Percentiles rank a stretch among this genome's conserved stretches.
phyloP scores from a whole-genome alignment of 2,329 filamentous ascomycete genomes.

The Epichloe sylvatica region DNA sequence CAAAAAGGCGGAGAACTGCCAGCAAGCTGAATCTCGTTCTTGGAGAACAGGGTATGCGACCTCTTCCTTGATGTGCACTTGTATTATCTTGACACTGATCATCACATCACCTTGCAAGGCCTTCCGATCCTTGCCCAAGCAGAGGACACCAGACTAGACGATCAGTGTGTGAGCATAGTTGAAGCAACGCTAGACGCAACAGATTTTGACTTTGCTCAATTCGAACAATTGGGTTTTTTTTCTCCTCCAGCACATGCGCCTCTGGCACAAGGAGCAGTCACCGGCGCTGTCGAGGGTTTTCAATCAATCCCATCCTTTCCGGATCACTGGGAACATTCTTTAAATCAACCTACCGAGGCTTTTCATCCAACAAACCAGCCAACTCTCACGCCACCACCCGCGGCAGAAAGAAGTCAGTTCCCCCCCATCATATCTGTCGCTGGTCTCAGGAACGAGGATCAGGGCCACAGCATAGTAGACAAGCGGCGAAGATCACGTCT shows the following conservation, averaged over 20 bases:
- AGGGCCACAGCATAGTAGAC: constrained; percentile 5
- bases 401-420: background rate
- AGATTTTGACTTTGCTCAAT: constrained; percentile 21
- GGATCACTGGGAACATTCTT: constrained; percentile 13
- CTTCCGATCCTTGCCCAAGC: constrained; percentile 15
- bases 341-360: constrained; percentile 5
- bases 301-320: constrained; percentile 10
- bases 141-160: constrained; percentile 12
- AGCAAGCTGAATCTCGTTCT: constrained; percentile 19
- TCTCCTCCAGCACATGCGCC: constrained; percentile 10
- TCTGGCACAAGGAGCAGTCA: constrained; percentile 17
- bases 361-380: constrained; percentile 2
- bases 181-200: constrained; percentile 17
- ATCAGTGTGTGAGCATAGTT: constrained; percentile 16
- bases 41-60: constrained; percentile 23
- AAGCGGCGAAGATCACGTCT: constrained; percentile 13
- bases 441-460: background rate
- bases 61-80: background rate
- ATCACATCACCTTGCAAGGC: constrained; percentile 5
- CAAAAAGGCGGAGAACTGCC: constrained; percentile 24
- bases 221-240: constrained; percentile 20
- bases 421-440: background rate
- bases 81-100: background rate
- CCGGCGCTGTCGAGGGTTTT: constrained; percentile 7
- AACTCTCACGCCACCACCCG: background rate